phyloP scores from a whole-genome alignment of 768 basidiomycete species.

The Collybia sordida region DNA sequence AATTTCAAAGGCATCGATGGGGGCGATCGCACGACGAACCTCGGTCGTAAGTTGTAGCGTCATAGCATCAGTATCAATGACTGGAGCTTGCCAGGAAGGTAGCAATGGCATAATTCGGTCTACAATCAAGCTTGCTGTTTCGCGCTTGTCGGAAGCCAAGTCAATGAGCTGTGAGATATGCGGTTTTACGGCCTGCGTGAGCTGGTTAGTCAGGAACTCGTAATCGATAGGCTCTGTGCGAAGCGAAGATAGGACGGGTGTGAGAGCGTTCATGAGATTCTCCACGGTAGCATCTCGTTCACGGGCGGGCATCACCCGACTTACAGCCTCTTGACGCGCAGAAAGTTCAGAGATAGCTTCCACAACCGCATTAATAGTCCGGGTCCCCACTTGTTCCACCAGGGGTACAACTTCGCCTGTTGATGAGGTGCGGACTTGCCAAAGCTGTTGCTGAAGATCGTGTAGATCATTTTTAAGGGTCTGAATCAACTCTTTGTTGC shows the following conservation, averaged over 20 bases:
- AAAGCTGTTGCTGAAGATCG: slow-evolving; percentile 43
- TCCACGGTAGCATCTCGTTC: slow-evolving; percentile 62
- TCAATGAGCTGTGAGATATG: slow-evolving; percentile 89
- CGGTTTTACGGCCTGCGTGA: slow-evolving; percentile 85
- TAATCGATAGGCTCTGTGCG: slow-evolving; percentile 75
- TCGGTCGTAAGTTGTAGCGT: slow-evolving; percentile 63
- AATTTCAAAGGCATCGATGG: slow-evolving; percentile 82
- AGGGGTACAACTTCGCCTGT: slow-evolving; percentile 37
- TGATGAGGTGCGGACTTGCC: slow-evolving; percentile 23
- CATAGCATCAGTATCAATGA: slow-evolving; percentile 55
- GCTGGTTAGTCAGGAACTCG: slow-evolving; percentile 68
- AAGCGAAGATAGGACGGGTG: slow-evolving; percentile 60
- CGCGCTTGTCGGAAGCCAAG: slow-evolving; percentile 84
- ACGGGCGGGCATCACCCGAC: slow-evolving; percentile 43
- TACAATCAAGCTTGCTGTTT: slow-evolving; percentile 81
- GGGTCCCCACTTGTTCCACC: slow-evolving; percentile 58
- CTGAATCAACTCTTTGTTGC: slow-evolving; percentile 59
- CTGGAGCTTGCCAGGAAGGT: slow-evolving; percentile 31
- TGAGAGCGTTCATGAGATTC: slow-evolving; percentile 55
- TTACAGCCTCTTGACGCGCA: slow-evolving; percentile 56
- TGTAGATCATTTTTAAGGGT: slow-evolving; percentile 62
- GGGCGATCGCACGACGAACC: slow-evolving; percentile 68
- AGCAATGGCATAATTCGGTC: slow-evolving; percentile 69
- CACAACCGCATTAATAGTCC: slow-evolving; percentile 59
- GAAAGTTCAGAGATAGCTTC: slow-evolving; percentile 57